Conservation (phyloP, 768 basidiomycete species). For the Exsudoporus frostii region DNA sequence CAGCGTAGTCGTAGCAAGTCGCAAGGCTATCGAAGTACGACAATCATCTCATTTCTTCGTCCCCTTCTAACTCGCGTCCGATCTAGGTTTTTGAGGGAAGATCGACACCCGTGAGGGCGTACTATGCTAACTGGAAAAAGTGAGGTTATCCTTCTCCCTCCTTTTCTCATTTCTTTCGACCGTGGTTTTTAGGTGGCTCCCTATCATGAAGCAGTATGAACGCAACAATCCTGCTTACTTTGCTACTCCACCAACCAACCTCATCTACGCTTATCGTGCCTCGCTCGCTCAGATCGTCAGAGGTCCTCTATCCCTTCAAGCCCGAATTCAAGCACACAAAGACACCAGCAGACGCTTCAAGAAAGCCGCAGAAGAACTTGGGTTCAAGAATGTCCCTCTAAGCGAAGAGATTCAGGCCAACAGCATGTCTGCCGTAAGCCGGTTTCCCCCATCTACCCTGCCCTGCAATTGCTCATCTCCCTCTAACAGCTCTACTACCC, state of each 20-base stretch:
- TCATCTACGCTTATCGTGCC: slow-evolving; percentile 88
- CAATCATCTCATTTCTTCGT: not conserved
- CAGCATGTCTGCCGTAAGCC: slow-evolving; percentile 86
- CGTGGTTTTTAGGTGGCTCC: slow-evolving; percentile 62
- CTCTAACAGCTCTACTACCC: slow-evolving; percentile 74
- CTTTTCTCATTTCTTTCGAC: not conserved
- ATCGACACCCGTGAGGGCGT: slow-evolving; percentile 59
- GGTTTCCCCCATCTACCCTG: not conserved
- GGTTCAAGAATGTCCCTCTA: slow-evolving; percentile 70
- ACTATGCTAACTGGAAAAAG: slow-evolving; percentile 91
- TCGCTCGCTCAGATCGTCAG: slow-evolving; percentile 72
- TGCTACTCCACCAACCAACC: slow-evolving; percentile 92
- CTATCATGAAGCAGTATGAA: slow-evolving; percentile 94
- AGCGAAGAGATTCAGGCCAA: slow-evolving; percentile 69
- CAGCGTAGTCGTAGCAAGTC: slow-evolving; percentile 79
- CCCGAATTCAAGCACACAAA: slow-evolving; percentile 76
- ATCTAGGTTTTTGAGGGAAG: slow-evolving; percentile 14
- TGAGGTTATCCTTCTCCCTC: slow-evolving; percentile 27
- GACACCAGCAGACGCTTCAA: slow-evolving; percentile 69
- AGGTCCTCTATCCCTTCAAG: slow-evolving; percentile 60
- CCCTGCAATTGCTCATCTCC: not conserved
- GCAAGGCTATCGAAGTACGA: slow-evolving; percentile 66
- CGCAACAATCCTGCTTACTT: slow-evolving; percentile 80
- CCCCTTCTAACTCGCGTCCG: not conserved
- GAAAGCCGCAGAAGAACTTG: slow-evolving; percentile 58